phyloP scores from a whole-genome alignment of 1,284 basidiomycete species.

The Testicularia cyperi region DNA sequence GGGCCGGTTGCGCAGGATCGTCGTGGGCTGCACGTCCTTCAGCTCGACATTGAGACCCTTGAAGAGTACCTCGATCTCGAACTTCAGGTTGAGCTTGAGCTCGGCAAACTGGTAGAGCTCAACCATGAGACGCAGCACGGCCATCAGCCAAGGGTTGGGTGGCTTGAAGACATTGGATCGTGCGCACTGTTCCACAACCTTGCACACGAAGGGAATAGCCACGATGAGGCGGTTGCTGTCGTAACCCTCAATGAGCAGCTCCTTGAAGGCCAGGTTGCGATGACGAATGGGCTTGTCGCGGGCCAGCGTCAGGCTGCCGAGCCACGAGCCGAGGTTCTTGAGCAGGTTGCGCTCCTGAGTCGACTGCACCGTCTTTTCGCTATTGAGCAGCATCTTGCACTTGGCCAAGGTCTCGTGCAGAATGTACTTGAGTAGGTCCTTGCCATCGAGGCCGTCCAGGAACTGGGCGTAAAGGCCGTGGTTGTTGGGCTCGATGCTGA shows the following conservation, averaged over 20 bases:
- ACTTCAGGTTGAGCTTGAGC: constrained; percentile 94
- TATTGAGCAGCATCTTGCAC: constrained; percentile 86
- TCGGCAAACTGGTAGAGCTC: constrained; percentile 97
- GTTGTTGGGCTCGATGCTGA: constrained; percentile 95
- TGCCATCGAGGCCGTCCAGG: constrained; percentile 71
- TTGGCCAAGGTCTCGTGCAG: constrained; percentile 81
- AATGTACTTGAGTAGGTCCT: constrained; percentile 65
- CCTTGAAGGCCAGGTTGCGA: constrained; percentile 93
- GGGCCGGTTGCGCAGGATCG: constrained; percentile 70
- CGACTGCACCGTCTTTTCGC: constrained; percentile 83
- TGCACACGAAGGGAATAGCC: constrained; percentile 97
- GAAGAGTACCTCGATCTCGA: constrained; percentile 97
- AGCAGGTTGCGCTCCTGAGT: constrained; percentile 79
- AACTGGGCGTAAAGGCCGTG: constrained; percentile 92
- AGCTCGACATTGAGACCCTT: constrained; percentile 86
- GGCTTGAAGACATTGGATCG: constrained; percentile 89
- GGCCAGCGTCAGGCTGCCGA: constrained; percentile 89
- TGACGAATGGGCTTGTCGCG: constrained; percentile 88
- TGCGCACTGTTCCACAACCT: constrained; percentile 86
- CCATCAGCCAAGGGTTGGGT: constrained; percentile 98
- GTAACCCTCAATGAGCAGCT: constrained; percentile 90
- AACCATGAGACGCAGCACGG: constrained; percentile 82
- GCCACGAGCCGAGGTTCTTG: constrained; percentile 94
- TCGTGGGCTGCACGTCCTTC: constrained; percentile 80
- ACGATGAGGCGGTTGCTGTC: constrained; percentile 88